Evolutionary conservation across 306 rosid species (phyloP).

Genomic region (Styphnolobium japonicum): DNA sequence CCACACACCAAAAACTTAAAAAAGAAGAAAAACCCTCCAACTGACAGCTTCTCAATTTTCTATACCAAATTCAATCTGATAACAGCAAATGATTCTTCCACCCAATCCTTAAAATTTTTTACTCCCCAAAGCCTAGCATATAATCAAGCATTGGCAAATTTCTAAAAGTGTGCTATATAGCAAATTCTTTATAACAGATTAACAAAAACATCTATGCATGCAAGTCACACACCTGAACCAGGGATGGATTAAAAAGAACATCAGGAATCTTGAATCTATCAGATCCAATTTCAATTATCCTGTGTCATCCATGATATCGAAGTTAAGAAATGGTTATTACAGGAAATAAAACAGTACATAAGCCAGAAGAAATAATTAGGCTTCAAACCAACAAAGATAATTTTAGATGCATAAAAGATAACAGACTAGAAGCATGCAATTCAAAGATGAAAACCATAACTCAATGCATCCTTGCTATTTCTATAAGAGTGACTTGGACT

Average conservation of each 20-base stretch:
- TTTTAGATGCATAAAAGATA: neutral
- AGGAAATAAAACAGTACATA: neutral
- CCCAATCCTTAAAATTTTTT: neutral
- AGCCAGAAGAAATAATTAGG: neutral
- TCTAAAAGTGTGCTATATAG: neutral
- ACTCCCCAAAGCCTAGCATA: neutral
- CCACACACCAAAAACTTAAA: too few relatives aligned
- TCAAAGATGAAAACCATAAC: neutral
- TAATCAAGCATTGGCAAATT: neutral
- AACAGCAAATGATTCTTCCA: neutral
- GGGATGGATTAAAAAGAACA: constrained; percentile 83
- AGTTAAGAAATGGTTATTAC: neutral
- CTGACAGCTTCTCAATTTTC: neutral
- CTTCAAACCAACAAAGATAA: neutral
- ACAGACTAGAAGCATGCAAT: neutral
- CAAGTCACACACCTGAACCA: constrained; percentile 64
- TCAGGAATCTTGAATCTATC: constrained; percentile 99
- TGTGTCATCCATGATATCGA: constrained; percentile 20
- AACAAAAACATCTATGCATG: neutral
- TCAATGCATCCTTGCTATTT: neutral
- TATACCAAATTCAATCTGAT: neutral
- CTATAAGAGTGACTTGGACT: constrained; percentile 24
- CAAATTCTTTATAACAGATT: neutral
- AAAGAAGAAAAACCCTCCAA: neutral
- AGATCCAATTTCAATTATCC: constrained; percentile 96